Evolutionary conservation across 352 stramenopile species (phyloP).

Genomic region (Plasmopara viticola): DNA sequence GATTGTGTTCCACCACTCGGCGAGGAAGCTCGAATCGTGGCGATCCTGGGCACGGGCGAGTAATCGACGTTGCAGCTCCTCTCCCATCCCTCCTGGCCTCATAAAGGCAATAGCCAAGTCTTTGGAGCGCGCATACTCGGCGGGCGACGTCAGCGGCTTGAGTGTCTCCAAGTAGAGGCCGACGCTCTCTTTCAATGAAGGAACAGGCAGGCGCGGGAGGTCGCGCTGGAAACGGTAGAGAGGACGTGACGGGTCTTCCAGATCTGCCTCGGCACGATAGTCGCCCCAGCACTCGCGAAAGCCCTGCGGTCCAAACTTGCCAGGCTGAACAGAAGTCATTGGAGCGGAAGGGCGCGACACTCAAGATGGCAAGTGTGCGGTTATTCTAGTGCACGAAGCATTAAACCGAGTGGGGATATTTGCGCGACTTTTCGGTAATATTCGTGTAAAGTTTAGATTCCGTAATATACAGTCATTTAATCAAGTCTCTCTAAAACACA

Average conservation of each 20-base stretch:
- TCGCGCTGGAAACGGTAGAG: conserved; percentile 80
- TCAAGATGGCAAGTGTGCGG: no score
- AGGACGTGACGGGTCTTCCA: conserved; percentile 42
- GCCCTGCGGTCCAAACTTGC: conserved; percentile 51
- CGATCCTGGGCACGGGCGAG: conserved; percentile 43
- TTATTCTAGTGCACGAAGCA: no score
- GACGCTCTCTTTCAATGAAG: conserved; percentile 85
- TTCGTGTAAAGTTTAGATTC: no score
- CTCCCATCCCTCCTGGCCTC: conserved; percentile 40
- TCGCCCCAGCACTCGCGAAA: conserved; percentile 95
- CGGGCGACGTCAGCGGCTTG: conserved; percentile 64
- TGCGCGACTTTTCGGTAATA: no score
- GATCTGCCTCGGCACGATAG: conserved; percentile 71
- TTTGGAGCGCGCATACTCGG: conserved; percentile 70
- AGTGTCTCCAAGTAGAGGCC: conserved; percentile 86
- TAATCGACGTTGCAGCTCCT: conserved; percentile 73
- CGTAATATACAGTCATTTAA: no score
- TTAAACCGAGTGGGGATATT: no score
- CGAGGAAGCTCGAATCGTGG: conserved; percentile 59
- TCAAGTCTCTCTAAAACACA: no score
- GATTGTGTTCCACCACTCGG: conserved; percentile 77
- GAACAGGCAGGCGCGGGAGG: conserved; percentile 89
- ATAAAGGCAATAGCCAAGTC: conserved; percentile 72
- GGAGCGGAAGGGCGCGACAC: no score
- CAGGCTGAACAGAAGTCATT: no score